Base-by-base conservation (phyloP, 176 grass and related monocot species). In the Elaeis guineensis region DNA sequence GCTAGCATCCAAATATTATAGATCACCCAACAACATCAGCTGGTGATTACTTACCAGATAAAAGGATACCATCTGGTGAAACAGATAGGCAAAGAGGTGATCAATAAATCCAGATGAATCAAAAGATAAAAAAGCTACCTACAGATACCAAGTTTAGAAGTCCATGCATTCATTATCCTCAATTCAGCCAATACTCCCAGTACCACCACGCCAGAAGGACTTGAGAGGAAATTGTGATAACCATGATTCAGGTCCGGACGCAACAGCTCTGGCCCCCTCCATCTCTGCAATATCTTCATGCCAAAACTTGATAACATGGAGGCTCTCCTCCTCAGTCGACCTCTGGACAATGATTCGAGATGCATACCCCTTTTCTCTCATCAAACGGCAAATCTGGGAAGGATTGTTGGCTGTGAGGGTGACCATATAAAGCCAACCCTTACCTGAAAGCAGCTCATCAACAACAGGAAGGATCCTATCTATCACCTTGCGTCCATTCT, bases 301-400 rank as follows among this genome's bases (percentile, higher is more conserved):
- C 93, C 93, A 91, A 73, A 97, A 97, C 69, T 92, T 97, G 14
- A 97, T 81, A 57, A 97, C 84, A 83, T 78, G 89, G 8, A 89
- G 82, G 63, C 84, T 92, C 65, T 97, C 93, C 72, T 97, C 92
- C 51, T 97, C 93, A 5, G 87, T 92, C 5, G 87, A 97, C 69
- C 93, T 88, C 74, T 97, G 89, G 63, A 97, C 72, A 32, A 90
- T 70, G 58, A 97, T 83, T 0, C 79, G 84, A 0, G 93, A 97
- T 26, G 67, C 84, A 75, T 85, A 97, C 0, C 93, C 93, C 74
- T 85, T 85, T 53, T 89, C 81, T 15, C 67, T 83, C 93, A 97
- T 97, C 60, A 80, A 17, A 65, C 64, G 80, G 17, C 83, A 97
- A 78, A 97, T 89, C 49, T 82, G 80, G 39, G 68, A 62, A 50